A percentile compares a stretch with the other conserved stretches of the same genome.
These are phyloP conservation scores for Panaeolus papilionaceus DNA, from an alignment of 768 basidiomycete genomes.

Conservation along the genomic window DNA sequence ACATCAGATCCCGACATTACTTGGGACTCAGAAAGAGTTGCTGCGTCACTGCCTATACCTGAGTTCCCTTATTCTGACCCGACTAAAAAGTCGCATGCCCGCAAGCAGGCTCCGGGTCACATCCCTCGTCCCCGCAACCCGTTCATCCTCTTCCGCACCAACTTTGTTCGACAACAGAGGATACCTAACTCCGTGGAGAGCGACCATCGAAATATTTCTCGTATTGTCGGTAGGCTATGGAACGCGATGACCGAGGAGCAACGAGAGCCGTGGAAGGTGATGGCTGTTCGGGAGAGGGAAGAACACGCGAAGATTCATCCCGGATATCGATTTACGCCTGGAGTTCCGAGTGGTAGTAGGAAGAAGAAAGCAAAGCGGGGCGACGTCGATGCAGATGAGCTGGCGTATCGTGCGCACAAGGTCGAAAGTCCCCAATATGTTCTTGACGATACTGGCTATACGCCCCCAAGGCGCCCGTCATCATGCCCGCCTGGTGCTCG, in stretches of 20 bases:
- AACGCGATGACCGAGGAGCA: conserved; percentile 53
- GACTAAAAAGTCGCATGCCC: conserved; percentile 54
- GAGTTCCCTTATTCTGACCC: conserved; percentile 23
- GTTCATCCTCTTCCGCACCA: conserved; percentile 81
- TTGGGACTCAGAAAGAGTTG: neutral
- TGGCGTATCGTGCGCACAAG: neutral
- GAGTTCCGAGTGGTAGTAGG: neutral
- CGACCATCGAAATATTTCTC: conserved; percentile 72
- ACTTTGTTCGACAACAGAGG: conserved; percentile 69
- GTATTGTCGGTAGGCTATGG: conserved; percentile 74
- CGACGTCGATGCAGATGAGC: neutral
- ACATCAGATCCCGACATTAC: neutral
- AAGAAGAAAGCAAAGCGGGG: conserved; percentile 9
- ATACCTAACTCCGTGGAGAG: conserved; percentile 60
- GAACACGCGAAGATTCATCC: conserved; percentile 22
- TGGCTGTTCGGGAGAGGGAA: conserved; percentile 55
- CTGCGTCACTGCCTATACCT: neutral
- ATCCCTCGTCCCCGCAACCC: conserved; percentile 79
- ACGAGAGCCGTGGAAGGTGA: conserved; percentile 54
- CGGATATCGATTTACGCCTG: conserved; percentile 5
- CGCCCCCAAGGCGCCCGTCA: neutral
- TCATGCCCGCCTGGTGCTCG: conserved; percentile 6
- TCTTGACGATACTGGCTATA: neutral
- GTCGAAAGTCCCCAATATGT: neutral
- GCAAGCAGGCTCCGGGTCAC: conserved; percentile 56